A percentile compares a stretch with the other conserved stretches of the same genome.
Evolutionary conservation across 2,329 filamentous ascomycete species (phyloP).

Genomic region (Paecilomyces sp.): DNA sequence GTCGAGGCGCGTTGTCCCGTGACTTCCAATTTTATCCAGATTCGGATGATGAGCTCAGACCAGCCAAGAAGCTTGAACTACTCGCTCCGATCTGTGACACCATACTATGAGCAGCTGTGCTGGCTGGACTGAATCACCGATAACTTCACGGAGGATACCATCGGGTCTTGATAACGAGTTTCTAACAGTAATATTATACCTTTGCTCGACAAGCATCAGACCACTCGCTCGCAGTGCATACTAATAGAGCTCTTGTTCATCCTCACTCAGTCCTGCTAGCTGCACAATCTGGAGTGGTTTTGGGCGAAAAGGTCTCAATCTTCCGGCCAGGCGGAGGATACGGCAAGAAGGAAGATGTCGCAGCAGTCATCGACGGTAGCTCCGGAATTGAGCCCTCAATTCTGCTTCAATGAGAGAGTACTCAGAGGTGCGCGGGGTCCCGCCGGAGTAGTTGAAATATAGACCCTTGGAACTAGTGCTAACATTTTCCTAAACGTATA

Average conservation of each 20-base stretch:
- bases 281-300: conserved; percentile 34
- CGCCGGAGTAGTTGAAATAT: not conserved
- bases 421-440: conserved; percentile 53
- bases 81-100: not conserved
- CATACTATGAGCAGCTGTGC: not conserved
- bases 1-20: conserved; percentile 20
- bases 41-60: not conserved
- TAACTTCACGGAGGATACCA: not conserved
- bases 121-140: not conserved
- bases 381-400: conserved; percentile 61
- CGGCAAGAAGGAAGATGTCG: conserved; percentile 29
- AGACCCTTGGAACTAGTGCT: not conserved
- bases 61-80: not conserved
- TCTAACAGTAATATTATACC: not conserved
- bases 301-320: conserved; percentile 22
- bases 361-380: conserved; percentile 28
- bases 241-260: not conserved
- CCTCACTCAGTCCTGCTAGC: not conserved
- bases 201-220: not conserved
- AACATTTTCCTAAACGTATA: conserved; percentile 30
- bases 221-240: not conserved
- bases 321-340: conserved; percentile 15
- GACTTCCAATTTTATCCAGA: conserved; percentile 6
- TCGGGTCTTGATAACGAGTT: not conserved
- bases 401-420: conserved; percentile 66